A percentile compares a stretch with the other conserved stretches of the same genome.
phyloP scores from a whole-genome alignment of 306 rosid species.

The Cyamopsis tetragonoloba region DNA sequence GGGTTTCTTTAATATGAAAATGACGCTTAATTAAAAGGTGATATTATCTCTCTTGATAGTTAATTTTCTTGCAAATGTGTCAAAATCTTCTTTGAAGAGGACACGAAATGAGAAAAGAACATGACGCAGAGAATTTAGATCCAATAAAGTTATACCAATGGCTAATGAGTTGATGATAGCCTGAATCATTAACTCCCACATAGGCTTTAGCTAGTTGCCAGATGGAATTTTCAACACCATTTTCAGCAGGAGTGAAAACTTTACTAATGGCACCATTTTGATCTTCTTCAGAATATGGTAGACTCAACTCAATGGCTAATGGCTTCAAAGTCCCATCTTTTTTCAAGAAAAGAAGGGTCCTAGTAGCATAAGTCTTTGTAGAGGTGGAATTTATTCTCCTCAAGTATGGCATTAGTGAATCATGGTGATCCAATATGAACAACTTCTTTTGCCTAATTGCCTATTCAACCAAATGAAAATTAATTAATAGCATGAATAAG shows the following conservation, averaged over 20 bases:
- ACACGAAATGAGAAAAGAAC: no score
- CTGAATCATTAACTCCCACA: conserved; percentile 62
- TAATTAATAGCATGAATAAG: not conserved
- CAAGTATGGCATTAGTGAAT: conserved; percentile 62
- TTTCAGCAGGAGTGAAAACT: conserved; percentile 49
- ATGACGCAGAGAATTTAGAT: no score
- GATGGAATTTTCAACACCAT: conserved; percentile 48
- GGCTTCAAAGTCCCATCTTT: conserved; percentile 76
- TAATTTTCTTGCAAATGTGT: no score
- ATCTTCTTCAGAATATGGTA: conserved; percentile 60
- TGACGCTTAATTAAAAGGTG: no score
- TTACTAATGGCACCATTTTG: conserved; percentile 52
- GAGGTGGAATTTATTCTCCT: conserved; percentile 57
- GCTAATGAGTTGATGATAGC: conserved; percentile 70
- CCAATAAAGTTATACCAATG: conserved; percentile 57
- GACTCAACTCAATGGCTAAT: conserved; percentile 70
- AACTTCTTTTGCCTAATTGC: conserved; percentile 49
- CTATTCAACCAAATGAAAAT: conserved; percentile 37
- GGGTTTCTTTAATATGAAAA: no score
- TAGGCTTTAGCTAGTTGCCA: conserved; percentile 90
- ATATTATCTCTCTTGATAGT: no score
- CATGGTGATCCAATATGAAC: conserved; percentile 77
- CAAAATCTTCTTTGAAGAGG: no score
- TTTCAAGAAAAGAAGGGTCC: conserved; percentile 65
- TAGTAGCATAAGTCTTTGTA: conserved; percentile 59